A percentile compares a stretch with the other conserved stretches of the same genome.
phyloP scores from a whole-genome alignment of 768 basidiomycete species.

The Cystobasidium ongulense region DNA sequence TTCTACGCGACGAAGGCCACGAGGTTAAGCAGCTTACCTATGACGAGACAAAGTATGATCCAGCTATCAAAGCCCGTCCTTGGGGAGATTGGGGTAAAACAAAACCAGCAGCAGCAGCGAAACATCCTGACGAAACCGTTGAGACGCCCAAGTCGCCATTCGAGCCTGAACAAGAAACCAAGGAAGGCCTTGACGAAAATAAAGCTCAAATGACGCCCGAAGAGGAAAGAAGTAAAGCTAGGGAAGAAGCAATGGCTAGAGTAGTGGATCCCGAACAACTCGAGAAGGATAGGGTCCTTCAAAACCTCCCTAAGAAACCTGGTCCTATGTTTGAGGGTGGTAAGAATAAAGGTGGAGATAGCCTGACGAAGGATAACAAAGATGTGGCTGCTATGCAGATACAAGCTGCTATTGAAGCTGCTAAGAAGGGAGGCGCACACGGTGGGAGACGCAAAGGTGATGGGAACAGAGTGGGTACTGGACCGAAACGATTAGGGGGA shows the following conservation, averaged over 20 bases:
- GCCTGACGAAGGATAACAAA: not conserved
- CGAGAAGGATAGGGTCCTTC: not conserved
- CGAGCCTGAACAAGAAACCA: not conserved
- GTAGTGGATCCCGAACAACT: not conserved
- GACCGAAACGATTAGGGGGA: not conserved
- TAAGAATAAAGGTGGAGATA: not conserved
- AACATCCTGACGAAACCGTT: not conserved
- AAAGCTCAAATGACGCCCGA: not conserved
- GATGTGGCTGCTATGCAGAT: not conserved
- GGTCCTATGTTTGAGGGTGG: not conserved
- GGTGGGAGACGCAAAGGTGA: not conserved
- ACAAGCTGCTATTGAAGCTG: not conserved
- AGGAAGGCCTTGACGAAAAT: too few species aligned
- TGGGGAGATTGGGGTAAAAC: conserved; percentile 17
- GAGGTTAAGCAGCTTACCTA: conserved; percentile 28
- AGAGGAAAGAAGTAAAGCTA: not conserved
- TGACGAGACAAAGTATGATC: conserved; percentile 1
- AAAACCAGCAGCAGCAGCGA: not conserved
- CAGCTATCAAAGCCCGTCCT: conserved; percentile 12
- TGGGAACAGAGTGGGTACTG: not conserved
- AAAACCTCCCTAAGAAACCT: not conserved
- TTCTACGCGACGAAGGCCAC: conserved; percentile 33
- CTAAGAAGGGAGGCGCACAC: not conserved
- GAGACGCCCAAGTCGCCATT: conserved; percentile 6
- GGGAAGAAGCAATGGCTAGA: conserved; percentile 3